phyloP scores from a whole-genome alignment of 1,139 yeast species.

The Scheffersomyces parashehatae region DNA sequence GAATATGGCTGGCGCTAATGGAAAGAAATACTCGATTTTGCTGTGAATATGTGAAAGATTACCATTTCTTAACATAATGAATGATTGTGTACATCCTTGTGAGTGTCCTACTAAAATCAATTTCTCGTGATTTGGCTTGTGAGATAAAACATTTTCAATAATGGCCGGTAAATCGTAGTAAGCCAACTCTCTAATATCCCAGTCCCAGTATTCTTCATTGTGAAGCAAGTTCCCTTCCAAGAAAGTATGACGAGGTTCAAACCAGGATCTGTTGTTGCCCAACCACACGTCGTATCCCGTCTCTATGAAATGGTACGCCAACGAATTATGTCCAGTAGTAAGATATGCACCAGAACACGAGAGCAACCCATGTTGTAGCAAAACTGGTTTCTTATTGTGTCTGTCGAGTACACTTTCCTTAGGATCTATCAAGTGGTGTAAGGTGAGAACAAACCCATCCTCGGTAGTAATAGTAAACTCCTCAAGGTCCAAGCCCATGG shows the following conservation, averaged over 20 bases:
- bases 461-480: slow-evolving; percentile 63
- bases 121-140: slow-evolving; percentile 44
- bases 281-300: slow-evolving; percentile 90
- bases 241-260: slow-evolving; percentile 61
- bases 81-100: slow-evolving; percentile 89
- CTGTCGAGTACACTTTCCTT: slow-evolving; percentile 33
- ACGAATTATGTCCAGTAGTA: slow-evolving; percentile 72
- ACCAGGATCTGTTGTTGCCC: slow-evolving; percentile 89
- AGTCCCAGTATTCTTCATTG: slow-evolving; percentile 65
- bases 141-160: slow-evolving; percentile 56
- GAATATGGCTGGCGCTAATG: slow-evolving; percentile 87
- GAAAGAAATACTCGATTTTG: slow-evolving; percentile 66
- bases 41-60: slow-evolving; percentile 33
- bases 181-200: slow-evolving; percentile 87
- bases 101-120: slow-evolving; percentile 78
- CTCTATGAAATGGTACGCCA: slow-evolving; percentile 63
- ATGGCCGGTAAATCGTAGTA: slow-evolving; percentile 73
- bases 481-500: slow-evolving; percentile 59
- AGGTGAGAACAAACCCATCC: slow-evolving; percentile 74
- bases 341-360: slow-evolving; percentile 86
- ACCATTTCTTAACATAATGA: slow-evolving; percentile 52
- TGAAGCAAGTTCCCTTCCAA: slow-evolving; percentile 44
- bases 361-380: slow-evolving; percentile 81
- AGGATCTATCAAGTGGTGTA: slow-evolving; percentile 66
- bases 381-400: slow-evolving; percentile 52